Evolutionary conservation across 805 yeast species (phyloP).

Genomic region (Starmerella bacillaris): DNA sequence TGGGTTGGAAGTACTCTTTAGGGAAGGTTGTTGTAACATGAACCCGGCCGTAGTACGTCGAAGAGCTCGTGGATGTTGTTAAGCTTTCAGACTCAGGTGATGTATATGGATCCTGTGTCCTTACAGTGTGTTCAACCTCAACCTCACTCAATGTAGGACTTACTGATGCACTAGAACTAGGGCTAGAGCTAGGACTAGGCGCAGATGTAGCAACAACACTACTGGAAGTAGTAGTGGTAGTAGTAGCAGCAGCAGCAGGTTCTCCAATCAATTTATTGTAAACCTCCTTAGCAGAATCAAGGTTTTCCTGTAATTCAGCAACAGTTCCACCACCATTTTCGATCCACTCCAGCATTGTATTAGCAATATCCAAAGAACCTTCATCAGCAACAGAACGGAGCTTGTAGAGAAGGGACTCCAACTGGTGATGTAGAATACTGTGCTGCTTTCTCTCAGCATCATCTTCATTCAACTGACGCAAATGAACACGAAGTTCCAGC

Average conservation of each 20-base stretch:
- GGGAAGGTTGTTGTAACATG: too few species aligned
- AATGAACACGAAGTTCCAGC: constrained; percentile 29
- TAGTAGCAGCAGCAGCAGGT: constrained; percentile 1
- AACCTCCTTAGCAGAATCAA: constrained; percentile 10
- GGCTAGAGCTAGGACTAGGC: too few species aligned
- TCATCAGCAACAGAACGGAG: constrained; percentile 30
- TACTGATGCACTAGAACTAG: too few species aligned
- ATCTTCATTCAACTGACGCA: constrained; percentile 34
- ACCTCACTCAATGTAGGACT: background rate
- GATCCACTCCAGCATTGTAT: constrained; percentile 12
- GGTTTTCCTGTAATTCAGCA: constrained; percentile 10
- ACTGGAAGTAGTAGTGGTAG: too few species aligned
- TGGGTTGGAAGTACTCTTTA: too few species aligned
- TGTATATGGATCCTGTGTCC: background rate
- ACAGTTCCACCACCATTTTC: constrained; percentile 12
- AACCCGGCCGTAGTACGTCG: too few species aligned
- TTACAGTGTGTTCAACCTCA: background rate
- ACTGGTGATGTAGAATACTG: constrained; percentile 44
- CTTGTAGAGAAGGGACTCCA: constrained; percentile 59
- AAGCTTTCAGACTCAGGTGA: background rate
- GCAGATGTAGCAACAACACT: too few species aligned
- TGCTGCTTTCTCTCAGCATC: constrained; percentile 38
- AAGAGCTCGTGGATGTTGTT: too few species aligned
- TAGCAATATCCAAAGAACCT: constrained; percentile 8
- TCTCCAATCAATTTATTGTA: too few species aligned